Conservation (phyloP, 2,329 filamentous ascomycete genomes). For the Tolypocladium album region DNA sequence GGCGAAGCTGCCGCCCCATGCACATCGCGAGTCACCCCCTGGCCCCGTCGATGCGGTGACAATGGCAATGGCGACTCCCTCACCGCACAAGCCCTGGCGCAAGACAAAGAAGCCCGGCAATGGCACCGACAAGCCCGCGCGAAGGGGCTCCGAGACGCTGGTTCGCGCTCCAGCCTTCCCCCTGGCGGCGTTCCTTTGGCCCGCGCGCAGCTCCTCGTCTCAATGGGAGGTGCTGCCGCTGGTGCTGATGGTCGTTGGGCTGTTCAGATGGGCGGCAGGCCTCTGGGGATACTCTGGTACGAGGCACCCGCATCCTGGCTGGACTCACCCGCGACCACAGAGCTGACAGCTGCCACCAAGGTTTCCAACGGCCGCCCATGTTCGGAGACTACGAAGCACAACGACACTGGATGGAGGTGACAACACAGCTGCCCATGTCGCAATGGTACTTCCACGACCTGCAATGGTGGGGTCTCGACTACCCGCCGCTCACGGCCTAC, state of each 20-base stretch:
- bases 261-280: conserved; percentile 87
- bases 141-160: conserved; percentile 28
- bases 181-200: conserved; percentile 89
- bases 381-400: conserved; percentile 97
- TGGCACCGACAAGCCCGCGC: conserved; percentile 22
- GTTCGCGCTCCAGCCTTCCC: conserved; percentile 67
- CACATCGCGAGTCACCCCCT: not conserved
- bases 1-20: not conserved
- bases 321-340: not conserved
- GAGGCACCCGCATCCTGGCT: not conserved
- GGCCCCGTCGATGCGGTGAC: conserved; percentile 7
- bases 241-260: conserved; percentile 77
- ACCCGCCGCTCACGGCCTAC: conserved; percentile 94
- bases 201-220: conserved; percentile 69
- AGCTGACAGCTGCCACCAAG: conserved; percentile 17
- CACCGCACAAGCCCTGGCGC: conserved; percentile 49
- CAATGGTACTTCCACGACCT: conserved; percentile 98
- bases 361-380: conserved; percentile 75
- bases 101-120: conserved; percentile 40
- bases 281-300: conserved; percentile 92
- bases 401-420: conserved; percentile 98
- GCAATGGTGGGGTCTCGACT: conserved; percentile 96
- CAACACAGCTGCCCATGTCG: conserved; percentile 75
- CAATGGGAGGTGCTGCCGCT: conserved; percentile 89
- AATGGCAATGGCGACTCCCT: conserved; percentile 39